Evolutionary conservation across 2,329 filamentous ascomycete genomes (phyloP).

Genomic region (Lachnellula willkommii): DNA sequence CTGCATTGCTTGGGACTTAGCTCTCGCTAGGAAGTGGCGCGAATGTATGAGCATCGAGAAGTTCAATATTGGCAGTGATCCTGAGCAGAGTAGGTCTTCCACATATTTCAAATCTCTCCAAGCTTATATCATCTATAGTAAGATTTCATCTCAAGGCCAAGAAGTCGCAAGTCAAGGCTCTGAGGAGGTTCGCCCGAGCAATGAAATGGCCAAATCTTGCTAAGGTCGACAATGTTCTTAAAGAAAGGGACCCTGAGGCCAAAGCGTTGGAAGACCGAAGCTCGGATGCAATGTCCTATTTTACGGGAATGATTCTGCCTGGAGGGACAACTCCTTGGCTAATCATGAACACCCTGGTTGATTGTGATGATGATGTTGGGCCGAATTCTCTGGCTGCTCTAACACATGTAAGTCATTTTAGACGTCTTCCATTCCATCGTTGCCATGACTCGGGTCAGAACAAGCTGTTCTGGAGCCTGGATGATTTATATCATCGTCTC

Average conservation of each 20-base stretch:
- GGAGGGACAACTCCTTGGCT: conserved; percentile 67
- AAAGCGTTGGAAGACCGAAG: conserved; percentile 54
- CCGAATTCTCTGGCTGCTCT: conserved; percentile 61
- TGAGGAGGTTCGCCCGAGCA: conserved; percentile 62
- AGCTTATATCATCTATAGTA: conserved; percentile 35
- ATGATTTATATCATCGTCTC: neutral
- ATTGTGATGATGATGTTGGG: conserved; percentile 65
- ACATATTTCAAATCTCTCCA: conserved; percentile 20
- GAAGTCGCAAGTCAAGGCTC: conserved; percentile 61
- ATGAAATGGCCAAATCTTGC: conserved; percentile 74
- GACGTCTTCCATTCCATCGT: neutral
- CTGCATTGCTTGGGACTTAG: conserved; percentile 66
- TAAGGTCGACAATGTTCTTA: conserved; percentile 58
- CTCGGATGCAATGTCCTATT: conserved; percentile 72
- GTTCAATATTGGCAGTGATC: conserved; percentile 45
- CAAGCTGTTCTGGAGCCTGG: neutral
- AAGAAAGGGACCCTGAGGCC: conserved; percentile 47
- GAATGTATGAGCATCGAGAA: conserved; percentile 63
- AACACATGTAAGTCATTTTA: conserved; percentile 42
- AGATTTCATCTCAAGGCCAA: conserved; percentile 60
- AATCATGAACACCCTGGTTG: conserved; percentile 72
- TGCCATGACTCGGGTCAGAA: no score
- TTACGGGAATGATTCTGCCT: conserved; percentile 67
- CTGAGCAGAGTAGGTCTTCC: conserved; percentile 43
- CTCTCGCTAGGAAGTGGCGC: conserved; percentile 67